Evolutionary conservation across 2,329 filamentous ascomycete genomes (phyloP), one percentile per base, ranked within the genome.

Genomic region (Fragosphaeria purpurea): DNA sequence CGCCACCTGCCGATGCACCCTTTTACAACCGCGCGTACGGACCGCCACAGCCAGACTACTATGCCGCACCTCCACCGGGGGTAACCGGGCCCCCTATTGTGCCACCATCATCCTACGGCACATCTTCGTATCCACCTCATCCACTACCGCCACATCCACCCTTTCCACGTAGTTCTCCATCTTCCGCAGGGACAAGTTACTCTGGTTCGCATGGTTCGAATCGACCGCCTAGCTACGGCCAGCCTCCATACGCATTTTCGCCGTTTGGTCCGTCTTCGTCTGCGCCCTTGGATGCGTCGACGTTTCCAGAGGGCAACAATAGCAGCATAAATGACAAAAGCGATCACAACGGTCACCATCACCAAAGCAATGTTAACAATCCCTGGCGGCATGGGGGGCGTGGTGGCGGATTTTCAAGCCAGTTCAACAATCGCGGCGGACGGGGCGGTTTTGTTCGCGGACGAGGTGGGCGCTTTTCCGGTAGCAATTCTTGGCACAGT

Each of bases 71-170:
- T 7, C 57, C 59, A 10, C 51, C 57, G 0, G 49, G 48, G 30
- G 44, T 53, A 9, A 62, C 60, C 38, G 61, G 60, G 4, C 56
- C 58, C 2, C 51, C 53, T 3, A 42, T 41, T 7, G 48, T 46
- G n/a, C 49, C 55, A 22, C 59, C 57, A 7, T 46, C 56, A 1
- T 55, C 55, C 3, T 56, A 56, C 37, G 40, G 37, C 8, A 41
- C 53, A 4, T 40, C 45, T 2, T 47, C 56, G 5, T 61, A 59
- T 39, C 47, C 46, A 5, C 41, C 10, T 13, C 55, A 57, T 37
- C 9, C 42, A 5, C 33, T 42, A 9, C 46, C 48, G 1, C 50
- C 46, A 6, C 42, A 40, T 3, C 41, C 50, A 6, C 40, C 50
- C 3, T 39, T 46, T 1, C 42, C 43, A 34, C 40, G 43, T 6